Base-by-base conservation (phyloP, 306 rosid species). In the Pterocarpus santalinus region DNA sequence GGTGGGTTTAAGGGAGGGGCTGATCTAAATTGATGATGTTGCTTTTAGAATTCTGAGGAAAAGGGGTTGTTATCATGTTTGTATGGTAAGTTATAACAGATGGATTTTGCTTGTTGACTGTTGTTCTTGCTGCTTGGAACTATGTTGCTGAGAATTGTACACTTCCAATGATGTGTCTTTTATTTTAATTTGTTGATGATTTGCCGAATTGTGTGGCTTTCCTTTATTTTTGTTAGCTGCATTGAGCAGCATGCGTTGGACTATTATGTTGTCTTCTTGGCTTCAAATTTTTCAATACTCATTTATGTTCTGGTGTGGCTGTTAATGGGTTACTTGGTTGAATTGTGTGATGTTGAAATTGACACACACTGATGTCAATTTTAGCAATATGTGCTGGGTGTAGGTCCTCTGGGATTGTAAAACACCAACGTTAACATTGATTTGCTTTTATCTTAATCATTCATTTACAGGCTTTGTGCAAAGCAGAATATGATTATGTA, bases 381-480 rank as follows among this genome's bases (percentile, higher is more conserved):
- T 32, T 32, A 61, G 14, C 62, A 14, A 36, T 58, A 8, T 30
- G 12, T 61, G 39, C 36, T 30, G 14, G 70, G 30, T 65, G 47
- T 15, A 36, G 70, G 49, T 65, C 17, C 46, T 64, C 28, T 34
- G 13, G 11, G 69, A 15, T 39, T 14, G 22, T 14, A 64, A 64
- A 36, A 28, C 69, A 34, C 69, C 46, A 14, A 3, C 2, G n/a
- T 64, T 34, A 7, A 3, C 2, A 1, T 51, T 47, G 38, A 5
- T 33, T 22, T 58, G 49, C 35, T 33, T 75, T 60, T 52, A 32
- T 47, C 52, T 38, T 35, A 63, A 63, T 64, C 17, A 76, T 49
- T 76, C 74, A 6, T 46, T 60, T 6, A 10, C 57, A 10, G 28
- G 39, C 9, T 12, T 46, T 38, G 17, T 22, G 32, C 52, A 39